Percentiles rank a stretch among this genome's conserved stretches.
Conservation (phyloP, 306 rosid species). For the Pyrus pyrifolia region DNA sequence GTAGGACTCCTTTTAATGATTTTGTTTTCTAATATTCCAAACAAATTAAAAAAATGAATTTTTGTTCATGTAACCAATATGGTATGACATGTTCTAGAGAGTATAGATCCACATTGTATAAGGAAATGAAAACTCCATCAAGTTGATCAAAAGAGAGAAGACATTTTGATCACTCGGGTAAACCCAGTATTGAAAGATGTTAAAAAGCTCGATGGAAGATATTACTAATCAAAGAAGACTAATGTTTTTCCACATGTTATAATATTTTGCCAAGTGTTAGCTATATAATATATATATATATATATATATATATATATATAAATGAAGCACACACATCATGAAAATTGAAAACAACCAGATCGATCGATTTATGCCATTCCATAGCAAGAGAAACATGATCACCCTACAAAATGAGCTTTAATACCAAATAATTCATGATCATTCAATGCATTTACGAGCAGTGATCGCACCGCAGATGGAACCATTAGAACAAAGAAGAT, state of each 20-base stretch:
- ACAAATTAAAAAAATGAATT: no score
- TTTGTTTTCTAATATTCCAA: neutral
- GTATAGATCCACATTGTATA: neutral
- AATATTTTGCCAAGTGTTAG: no score
- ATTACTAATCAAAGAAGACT: neutral
- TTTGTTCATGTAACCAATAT: neutral
- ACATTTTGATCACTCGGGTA: neutral
- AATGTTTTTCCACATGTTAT: neutral
- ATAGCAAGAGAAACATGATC: neutral
- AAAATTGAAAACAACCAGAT: neutral
- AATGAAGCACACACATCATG: neutral
- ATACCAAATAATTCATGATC: neutral
- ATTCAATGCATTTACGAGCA: neutral
- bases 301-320: no score
- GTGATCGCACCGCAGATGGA: neutral
- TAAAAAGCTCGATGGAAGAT: neutral
- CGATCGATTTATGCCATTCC: neutral
- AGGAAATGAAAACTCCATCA: neutral
- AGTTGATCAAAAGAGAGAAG: neutral
- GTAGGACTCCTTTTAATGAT: conserved; percentile 9
- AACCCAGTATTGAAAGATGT: no score
- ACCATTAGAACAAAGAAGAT: neutral
- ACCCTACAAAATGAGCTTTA: neutral
- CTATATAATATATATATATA: no score
- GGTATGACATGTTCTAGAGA: neutral